Conservation (phyloP, 1,284 basidiomycete species). For the Kalmanozyma brasiliensis region DNA sequence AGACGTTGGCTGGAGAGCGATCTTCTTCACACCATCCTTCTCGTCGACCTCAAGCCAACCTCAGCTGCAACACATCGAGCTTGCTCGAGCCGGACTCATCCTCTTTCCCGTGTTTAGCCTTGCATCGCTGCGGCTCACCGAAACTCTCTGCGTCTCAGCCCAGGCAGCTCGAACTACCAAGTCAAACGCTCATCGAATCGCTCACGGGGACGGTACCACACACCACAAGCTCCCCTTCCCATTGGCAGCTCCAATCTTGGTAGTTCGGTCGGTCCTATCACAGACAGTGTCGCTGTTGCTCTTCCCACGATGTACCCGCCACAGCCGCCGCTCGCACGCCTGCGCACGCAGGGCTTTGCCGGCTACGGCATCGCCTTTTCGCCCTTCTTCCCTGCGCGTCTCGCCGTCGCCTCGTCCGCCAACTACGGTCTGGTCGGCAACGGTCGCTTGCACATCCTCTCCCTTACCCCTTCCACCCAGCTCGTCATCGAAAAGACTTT, state of each 20-base stretch:
- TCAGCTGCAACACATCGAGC: too few relatives aligned
- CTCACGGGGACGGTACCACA: too few relatives aligned
- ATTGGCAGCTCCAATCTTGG: too few relatives aligned
- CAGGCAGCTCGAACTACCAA: too few relatives aligned
- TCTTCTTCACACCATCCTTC: background rate
- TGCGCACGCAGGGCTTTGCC: constrained; percentile 73
- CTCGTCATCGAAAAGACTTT: constrained; percentile 70
- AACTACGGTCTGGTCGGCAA: constrained; percentile 97
- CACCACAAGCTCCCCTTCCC: too few relatives aligned
- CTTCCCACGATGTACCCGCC: constrained; percentile 24
- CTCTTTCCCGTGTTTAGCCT: too few relatives aligned
- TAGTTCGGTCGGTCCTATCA: too few relatives aligned
- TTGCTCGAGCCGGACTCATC: too few relatives aligned
- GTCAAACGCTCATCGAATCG: too few relatives aligned
- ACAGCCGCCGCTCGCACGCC: constrained; percentile 34
- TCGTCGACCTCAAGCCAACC: background rate
- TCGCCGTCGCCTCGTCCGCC: constrained; percentile 88
- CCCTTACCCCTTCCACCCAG: constrained; percentile 17
- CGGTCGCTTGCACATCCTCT: constrained; percentile 71
- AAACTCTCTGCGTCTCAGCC: too few relatives aligned
- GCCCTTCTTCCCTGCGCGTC: constrained; percentile 82
- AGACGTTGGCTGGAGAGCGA: constrained; percentile 1
- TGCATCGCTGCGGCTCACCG: too few relatives aligned
- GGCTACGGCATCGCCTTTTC: constrained; percentile 91
- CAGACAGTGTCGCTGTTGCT: background rate